These are phyloP conservation scores for Penicilliopsis zonata DNA, from an alignment of 495 filamentous ascomycete species.

Conservation along the genomic window DNA sequence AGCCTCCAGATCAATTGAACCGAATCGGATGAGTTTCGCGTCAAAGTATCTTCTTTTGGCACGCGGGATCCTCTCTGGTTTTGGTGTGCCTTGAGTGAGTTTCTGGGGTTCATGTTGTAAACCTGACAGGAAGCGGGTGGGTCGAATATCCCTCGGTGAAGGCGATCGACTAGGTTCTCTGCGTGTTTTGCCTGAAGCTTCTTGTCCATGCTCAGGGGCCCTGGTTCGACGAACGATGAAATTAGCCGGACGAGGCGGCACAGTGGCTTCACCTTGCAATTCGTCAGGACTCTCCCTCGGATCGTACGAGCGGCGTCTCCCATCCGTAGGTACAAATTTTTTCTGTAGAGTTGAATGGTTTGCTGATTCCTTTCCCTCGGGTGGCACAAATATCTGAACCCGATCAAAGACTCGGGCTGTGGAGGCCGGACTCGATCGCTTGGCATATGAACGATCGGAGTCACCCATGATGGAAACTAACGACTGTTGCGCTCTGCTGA, in stretches of 20 bases:
- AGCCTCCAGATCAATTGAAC: constrained; percentile 5
- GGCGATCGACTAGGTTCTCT: constrained; percentile 5
- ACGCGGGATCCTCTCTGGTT: not conserved
- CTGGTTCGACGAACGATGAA: constrained; percentile 4
- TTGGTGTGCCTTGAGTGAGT: constrained; percentile 6
- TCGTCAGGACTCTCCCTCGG: constrained; percentile 32
- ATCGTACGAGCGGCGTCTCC: constrained; percentile 4
- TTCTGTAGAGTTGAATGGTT: not conserved
- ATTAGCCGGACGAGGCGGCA: constrained; percentile 10
- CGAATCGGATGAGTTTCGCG: constrained; percentile 13
- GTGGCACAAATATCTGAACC: constrained; percentile 7
- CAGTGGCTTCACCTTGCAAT: constrained; percentile 27
- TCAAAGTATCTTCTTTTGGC: constrained; percentile 5
- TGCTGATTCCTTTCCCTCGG: not conserved
- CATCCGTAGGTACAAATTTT: constrained; percentile 3
- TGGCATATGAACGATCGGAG: not conserved
- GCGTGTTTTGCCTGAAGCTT: not conserved
- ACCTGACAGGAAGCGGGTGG: constrained; percentile 11
- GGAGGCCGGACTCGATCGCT: constrained; percentile 1
- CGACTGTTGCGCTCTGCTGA: constrained; percentile 18
- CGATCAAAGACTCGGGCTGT: constrained; percentile 3
- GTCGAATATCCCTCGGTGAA: constrained; percentile 22
- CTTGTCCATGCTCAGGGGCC: not conserved
- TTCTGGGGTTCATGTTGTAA: constrained; percentile 1
- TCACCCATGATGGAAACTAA: not conserved